phyloP scores from a whole-genome alignment of 192 early-diverging fungal genomes.

The Coemansia asiatica region DNA sequence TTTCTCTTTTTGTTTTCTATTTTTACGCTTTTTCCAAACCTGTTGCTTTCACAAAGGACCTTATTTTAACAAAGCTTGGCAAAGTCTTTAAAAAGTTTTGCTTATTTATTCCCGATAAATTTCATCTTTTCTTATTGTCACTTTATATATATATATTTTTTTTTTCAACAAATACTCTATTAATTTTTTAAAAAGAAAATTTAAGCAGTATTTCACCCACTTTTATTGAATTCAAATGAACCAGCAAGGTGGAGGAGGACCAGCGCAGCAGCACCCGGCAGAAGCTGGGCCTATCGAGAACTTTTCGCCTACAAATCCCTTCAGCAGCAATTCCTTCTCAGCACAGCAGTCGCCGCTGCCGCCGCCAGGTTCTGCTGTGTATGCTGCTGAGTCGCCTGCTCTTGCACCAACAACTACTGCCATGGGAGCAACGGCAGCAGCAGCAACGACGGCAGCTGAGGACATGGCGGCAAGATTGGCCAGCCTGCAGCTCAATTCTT shows the following conservation, averaged over 20 bases:
- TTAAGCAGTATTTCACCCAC: too few species aligned
- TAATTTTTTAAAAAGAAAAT: too few species aligned
- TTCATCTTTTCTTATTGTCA: neutral
- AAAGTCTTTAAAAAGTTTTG: too few species aligned
- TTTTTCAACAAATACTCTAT: too few species aligned
- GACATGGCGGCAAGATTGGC: conserved; percentile 37
- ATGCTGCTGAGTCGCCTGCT: neutral
- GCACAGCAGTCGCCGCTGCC: neutral
- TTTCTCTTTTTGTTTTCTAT: too few species aligned
- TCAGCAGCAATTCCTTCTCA: conserved; percentile 30
- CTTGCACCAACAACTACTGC: too few species aligned
- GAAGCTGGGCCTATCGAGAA: conserved; percentile 4
- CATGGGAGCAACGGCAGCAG: neutral
- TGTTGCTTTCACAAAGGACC: too few species aligned
- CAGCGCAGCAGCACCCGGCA: conserved; percentile 4
- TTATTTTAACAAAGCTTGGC: too few species aligned
- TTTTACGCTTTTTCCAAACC: too few species aligned
- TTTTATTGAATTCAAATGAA: conserved; percentile 3
- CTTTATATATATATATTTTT: neutral
- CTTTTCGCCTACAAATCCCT: conserved; percentile 52
- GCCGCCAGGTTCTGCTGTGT: conserved; percentile 1
- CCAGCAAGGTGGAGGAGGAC: conserved; percentile 16
- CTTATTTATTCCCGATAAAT: too few species aligned
- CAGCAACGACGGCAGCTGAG: neutral
- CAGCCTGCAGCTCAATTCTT: conserved; percentile 40